Evolutionary conservation across 352 stramenopile genomes (phyloP).

Genomic region (Stephanocyclus meneghinianus): DNA sequence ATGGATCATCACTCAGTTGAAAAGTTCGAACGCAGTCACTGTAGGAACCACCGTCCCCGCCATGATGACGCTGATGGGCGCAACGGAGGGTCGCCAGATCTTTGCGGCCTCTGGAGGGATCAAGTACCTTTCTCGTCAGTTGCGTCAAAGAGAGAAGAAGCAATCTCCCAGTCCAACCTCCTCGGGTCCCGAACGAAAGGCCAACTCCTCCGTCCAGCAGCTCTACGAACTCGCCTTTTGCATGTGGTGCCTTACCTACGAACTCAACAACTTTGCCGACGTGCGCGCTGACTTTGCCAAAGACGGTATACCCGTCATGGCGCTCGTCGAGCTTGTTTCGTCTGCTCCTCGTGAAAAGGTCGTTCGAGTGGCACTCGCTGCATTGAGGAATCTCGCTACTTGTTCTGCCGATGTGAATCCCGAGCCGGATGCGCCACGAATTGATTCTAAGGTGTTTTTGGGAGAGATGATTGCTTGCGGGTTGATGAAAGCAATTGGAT

Average conservation of each 20-base stretch:
- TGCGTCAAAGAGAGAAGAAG: constrained; percentile 57
- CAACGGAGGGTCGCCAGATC: constrained; percentile 86
- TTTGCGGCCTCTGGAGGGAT: constrained; percentile 90
- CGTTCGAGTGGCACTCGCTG: constrained; percentile 91
- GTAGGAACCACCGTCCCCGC: constrained; percentile 88
- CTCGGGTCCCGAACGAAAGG: constrained; percentile 36
- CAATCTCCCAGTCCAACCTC: constrained; percentile 17
- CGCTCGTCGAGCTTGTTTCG: constrained; percentile 83
- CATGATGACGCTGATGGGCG: constrained; percentile 90
- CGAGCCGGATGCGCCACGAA: constrained; percentile 25
- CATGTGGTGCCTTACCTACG: constrained; percentile 94
- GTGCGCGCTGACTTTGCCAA: constrained; percentile 78
- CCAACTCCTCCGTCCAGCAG: constrained; percentile 87
- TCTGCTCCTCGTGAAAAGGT: constrained; percentile 96
- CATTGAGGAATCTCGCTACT: constrained; percentile 86
- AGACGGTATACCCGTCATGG: constrained; percentile 70
- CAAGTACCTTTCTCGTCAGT: constrained; percentile 84
- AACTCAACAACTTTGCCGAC: constrained; percentile 66
- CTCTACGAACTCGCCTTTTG: constrained; percentile 97
- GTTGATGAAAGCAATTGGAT: constrained; percentile 92
- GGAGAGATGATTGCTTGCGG: constrained; percentile 95
- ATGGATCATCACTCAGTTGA: constrained; percentile 81
- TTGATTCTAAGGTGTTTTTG: constrained; percentile 79
- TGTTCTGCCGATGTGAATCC: constrained; percentile 39
- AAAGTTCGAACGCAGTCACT: constrained; percentile 62